Evolutionary conservation across 805 yeast genomes (phyloP), one percentile per base, ranked within the genome.

Genomic region (Spathaspora girioi): DNA sequence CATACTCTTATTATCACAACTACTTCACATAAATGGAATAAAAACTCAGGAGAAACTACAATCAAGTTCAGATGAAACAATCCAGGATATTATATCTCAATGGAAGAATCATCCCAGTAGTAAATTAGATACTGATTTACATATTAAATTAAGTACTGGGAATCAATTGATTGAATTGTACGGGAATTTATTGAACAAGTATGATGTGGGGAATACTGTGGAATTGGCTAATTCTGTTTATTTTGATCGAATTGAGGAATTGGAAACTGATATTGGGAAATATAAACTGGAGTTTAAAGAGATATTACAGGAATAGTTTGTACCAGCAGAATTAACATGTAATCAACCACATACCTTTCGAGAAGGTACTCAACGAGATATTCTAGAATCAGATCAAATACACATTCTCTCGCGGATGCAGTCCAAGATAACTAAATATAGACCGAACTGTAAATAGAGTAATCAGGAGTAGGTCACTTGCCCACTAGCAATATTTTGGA

Each of bases 151-250:
- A 2, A 46, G 23, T 40, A 51, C 55, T 12, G 31, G 19, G 9
- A 18, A 19, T 17, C 58, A 55, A 42, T 49, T 55, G 20, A 18
- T 42, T 17, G 53, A 54, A 38, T 48, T 72, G 12, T 73, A 71
- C 53, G 53, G 55, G 17, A 58, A 59, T n/a, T 51, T 73, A 42
- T 56, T 73, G 23, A 55, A 54, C n/a, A 52, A 54, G 43, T 58
- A 67, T 50, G 57, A 58, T 3, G 69, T 73, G 46, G 49, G 49
- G 1, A 65, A 59, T 48, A 73, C 79, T 18, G 72, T 74, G 1
- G 73, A 71, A 18, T 59, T 73, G 52, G 79, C 79, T 38, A 71
- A 74, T 54, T 40, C 48, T 10, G 59, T 63, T 23, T 74, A 73
- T 55, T 69, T 59, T 43, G 51, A 54, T 9, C 54, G 78, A 32